Percentiles rank a stretch among this genome's conserved stretches.
phyloP scores from a whole-genome alignment of 2,329 filamentous ascomycete species.

The Herpotrichia juniperi region DNA sequence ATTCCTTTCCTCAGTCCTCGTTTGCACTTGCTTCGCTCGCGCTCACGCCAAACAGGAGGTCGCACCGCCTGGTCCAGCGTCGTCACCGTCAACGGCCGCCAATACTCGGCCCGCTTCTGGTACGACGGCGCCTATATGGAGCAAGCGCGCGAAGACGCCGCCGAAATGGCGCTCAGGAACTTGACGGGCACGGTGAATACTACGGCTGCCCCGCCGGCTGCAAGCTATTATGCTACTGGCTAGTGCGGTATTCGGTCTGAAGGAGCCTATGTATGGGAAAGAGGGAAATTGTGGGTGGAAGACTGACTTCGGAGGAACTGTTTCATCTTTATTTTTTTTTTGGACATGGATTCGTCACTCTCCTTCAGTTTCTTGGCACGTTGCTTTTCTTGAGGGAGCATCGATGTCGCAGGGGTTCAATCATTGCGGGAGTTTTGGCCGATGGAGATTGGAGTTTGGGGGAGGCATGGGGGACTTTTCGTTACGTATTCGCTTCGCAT shows the following conservation, averaged over 20 bases:
- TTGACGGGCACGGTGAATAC: conserved; percentile 27
- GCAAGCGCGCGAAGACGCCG: conserved; percentile 45
- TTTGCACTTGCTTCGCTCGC: not conserved
- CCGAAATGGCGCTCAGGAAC: conserved; percentile 36
- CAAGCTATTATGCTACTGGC: conserved; percentile 30
- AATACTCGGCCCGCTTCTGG: conserved; percentile 42
- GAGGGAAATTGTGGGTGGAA: no score
- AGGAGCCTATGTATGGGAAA: not conserved
- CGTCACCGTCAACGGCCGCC: conserved; percentile 29
- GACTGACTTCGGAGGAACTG: no score
- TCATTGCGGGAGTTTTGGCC: no score
- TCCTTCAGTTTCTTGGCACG: no score
- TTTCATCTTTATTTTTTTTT: no score
- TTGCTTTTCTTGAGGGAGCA: no score
- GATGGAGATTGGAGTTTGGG: no score
- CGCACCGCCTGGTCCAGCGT: conserved; percentile 46
- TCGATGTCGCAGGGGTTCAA: no score
- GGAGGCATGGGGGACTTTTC: no score
- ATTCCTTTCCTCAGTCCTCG: not conserved
- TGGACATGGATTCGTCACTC: no score
- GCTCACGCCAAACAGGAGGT: conserved; percentile 28
- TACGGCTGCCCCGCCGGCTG: conserved; percentile 26
- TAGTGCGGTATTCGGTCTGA: no score
- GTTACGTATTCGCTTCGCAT: no score
- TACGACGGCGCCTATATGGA: conserved; percentile 42